These are phyloP conservation scores for Boechera stricta DNA, from an alignment of 345 rosid species.

Conservation along the genomic window DNA sequence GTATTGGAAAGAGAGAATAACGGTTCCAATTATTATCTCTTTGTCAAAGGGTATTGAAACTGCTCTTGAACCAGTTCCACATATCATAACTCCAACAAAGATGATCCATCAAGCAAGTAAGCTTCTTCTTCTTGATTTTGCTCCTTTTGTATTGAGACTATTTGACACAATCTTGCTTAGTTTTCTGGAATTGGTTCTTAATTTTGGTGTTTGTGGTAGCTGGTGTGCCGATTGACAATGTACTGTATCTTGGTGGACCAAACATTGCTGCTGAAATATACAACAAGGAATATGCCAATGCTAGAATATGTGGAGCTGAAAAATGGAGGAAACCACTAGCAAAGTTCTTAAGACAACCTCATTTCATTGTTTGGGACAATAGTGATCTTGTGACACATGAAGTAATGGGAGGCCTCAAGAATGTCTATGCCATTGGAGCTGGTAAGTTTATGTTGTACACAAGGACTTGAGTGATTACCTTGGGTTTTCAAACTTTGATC, in stretches of 20 bases:
- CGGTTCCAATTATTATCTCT: conserved; percentile 77
- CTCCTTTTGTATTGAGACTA: conserved; percentile 6
- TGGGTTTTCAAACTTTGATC: conserved; percentile 6
- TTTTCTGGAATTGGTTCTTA: background rate
- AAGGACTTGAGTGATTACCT: background rate
- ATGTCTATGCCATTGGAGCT: conserved; percentile 99
- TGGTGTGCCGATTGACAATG: conserved; percentile 76
- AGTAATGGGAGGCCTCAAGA: conserved; percentile 99
- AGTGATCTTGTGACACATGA: conserved; percentile 98
- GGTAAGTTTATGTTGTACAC: conserved; percentile 54
- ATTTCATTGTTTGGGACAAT: conserved; percentile 96
- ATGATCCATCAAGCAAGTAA: conserved; percentile 92
- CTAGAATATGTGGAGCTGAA: conserved; percentile 92
- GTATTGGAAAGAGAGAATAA: conserved; percentile 91
- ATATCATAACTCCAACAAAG: conserved; percentile 88
- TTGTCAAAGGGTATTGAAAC: conserved; percentile 95
- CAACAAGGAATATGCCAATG: conserved; percentile 95
- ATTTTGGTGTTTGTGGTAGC: conserved; percentile 54
- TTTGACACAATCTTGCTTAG: conserved; percentile 12
- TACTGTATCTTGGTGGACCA: conserved; percentile 96
- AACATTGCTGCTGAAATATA: conserved; percentile 97
- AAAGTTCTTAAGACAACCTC: conserved; percentile 86
- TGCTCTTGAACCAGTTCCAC: conserved; percentile 78
- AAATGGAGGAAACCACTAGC: conserved; percentile 96
- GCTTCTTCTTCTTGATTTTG: conserved; percentile 36